Evolutionary conservation across 495 filamentous ascomycete genomes (phyloP).

Genomic region (Clohesyomyces aquaticus): DNA sequence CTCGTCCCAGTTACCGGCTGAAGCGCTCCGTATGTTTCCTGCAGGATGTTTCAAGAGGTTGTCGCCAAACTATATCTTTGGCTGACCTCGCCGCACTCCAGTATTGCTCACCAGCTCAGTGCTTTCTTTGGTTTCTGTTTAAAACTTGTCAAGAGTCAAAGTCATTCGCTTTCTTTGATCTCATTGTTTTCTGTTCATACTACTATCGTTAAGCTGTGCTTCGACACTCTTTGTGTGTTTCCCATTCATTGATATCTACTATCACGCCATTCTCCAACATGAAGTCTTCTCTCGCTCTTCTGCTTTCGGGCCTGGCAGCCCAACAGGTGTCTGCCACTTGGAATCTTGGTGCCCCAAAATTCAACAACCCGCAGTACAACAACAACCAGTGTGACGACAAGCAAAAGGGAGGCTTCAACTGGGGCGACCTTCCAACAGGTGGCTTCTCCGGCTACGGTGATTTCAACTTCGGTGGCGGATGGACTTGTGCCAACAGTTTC

Average conservation of each 20-base stretch:
- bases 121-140: constrained; percentile 16
- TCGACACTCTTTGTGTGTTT: constrained; percentile 16
- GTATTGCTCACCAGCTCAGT: constrained; percentile 22
- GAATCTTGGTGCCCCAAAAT: constrained; percentile 59
- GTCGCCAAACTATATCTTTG: constrained; percentile 33
- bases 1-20: constrained; percentile 8
- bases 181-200: constrained; percentile 19
- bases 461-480: constrained; percentile 75
- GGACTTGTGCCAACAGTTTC: constrained; percentile 62
- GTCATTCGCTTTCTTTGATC: constrained; percentile 42
- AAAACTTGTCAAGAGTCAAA: constrained; percentile 28
- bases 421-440: constrained; percentile 64
- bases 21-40: constrained; percentile 16
- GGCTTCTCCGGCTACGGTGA: constrained; percentile 68
- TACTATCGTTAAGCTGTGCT: constrained; percentile 39
- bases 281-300: constrained; percentile 46
- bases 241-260: constrained; percentile 32
- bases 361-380: constrained; percentile 70
- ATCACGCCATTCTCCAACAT: constrained; percentile 34
- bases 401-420: constrained; percentile 72
- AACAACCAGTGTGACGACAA: constrained; percentile 73
- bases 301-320: constrained; percentile 61
- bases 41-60: constrained; percentile 20
- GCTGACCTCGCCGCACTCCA: neutral
- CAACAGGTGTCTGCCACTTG: constrained; percentile 66